Base-by-base conservation (phyloP, 768 basidiomycete species). In the Pisolithus tinctorius region DNA sequence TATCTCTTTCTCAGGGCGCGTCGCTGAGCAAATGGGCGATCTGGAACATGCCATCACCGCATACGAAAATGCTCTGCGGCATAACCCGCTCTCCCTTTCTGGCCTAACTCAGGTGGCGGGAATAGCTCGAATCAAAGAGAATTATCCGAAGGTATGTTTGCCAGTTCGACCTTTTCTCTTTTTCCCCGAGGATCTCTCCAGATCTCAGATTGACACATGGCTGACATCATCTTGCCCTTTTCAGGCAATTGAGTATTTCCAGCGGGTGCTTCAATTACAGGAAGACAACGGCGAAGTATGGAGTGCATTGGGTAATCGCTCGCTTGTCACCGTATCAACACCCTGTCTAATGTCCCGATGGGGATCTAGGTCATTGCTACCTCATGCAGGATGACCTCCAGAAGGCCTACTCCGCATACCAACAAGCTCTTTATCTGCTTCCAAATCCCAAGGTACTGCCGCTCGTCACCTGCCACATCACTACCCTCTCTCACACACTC, bases 301-400 rank as follows among this genome's bases (percentile, higher is more conserved):
- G 95, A 93, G 91, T 62, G 93, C 94, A 0, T 79, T 99, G 53
- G 93, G 92, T 85, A 68, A 56, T 62, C 76, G 48, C 53, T 54
- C 63, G 37, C 52, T 37, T 58, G 53, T 50, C 53, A 54, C 55
- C 48, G 43, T 48, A 40, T 40, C 47, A 47, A 27, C 50, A 43
- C 42, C 30, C 55, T 51, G 49, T 47, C 46, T 56, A 45, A 50
- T 44, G 42, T 41, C 27, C 45, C 45, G 45, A 47, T 47, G 30
- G n/a, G 17, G 45, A 37, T 55, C 51, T 61, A 89, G 92, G 94
- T 30, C 93, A 98, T 61, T 98, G 95, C 69, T 93, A 95, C 69
- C 83, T 99, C 53, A 98, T 96, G 95, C 94, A 96, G 66, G 96
- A 98, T 65, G 93, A 98, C 72, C 81, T 99, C 43, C 93, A 95